Percentiles rank a stretch among this genome's conserved stretches.
These are phyloP conservation scores for Candida sp. DNA, from an alignment of 1,139 yeast species.

Conservation along the genomic window DNA sequence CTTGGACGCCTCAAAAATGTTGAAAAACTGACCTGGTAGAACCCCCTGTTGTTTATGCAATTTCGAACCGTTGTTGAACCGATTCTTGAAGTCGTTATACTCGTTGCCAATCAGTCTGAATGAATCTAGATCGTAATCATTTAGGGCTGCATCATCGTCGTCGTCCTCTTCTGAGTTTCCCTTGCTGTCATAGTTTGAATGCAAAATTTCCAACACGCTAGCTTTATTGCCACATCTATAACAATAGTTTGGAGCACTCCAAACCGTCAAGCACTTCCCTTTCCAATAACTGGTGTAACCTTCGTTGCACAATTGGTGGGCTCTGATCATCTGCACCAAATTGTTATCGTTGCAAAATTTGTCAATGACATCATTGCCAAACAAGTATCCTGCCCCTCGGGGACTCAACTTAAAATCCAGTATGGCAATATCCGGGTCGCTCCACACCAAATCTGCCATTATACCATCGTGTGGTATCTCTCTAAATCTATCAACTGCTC, in stretches of 20 bases:
- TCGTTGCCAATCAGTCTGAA: constrained; percentile 1
- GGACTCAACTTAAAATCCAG: constrained; percentile 89
- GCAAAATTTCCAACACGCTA: constrained; percentile 77
- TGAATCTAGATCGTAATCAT: constrained; percentile 1
- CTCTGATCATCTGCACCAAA: constrained; percentile 84
- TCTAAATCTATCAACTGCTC: constrained; percentile 85
- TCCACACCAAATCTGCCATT: constrained; percentile 99
- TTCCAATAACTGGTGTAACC: constrained; percentile 94
- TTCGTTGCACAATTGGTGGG: constrained; percentile 96
- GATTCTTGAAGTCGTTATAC: constrained; percentile 13
- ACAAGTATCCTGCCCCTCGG: constrained; percentile 97
- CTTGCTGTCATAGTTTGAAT: constrained; percentile 32
- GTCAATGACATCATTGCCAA: constrained; percentile 90
- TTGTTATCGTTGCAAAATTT: constrained; percentile 81
- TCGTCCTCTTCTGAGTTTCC: not conserved
- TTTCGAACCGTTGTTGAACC: constrained; percentile 14
- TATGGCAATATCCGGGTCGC: constrained; percentile 92
- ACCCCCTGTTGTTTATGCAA: constrained; percentile 23
- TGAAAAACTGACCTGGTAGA: constrained; percentile 64
- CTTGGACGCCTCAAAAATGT: constrained; percentile 97
- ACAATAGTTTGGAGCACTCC: constrained; percentile 99
- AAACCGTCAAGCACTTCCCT: constrained; percentile 91
- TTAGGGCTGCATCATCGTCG: constrained; percentile 6
- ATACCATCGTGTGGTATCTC: constrained; percentile 99
- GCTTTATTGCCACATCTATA: constrained; percentile 98